phyloP scores from a whole-genome alignment of 306 rosid genomes.

The Mimosa pudica region DNA sequence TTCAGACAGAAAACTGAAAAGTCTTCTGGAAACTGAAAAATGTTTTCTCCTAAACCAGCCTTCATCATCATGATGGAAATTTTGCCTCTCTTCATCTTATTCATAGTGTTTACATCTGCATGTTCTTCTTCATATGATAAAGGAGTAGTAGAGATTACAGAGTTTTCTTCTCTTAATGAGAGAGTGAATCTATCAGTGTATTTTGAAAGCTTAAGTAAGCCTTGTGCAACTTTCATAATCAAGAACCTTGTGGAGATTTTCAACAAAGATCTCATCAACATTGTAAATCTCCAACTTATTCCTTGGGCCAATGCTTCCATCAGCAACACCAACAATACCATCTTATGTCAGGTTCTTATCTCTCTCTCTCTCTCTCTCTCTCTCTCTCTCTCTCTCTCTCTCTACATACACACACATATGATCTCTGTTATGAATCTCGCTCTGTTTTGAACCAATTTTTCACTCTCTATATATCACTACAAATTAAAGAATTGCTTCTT shows the following conservation, averaged over 20 bases:
- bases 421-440: not conserved
- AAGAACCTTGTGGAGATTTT: slow-evolving; percentile 48
- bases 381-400: not conserved
- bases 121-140: slow-evolving; percentile 23
- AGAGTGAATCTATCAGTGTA: slow-evolving; percentile 59
- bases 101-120: slow-evolving; percentile 28
- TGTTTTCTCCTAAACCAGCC: slow-evolving; percentile 30
- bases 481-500: not conserved
- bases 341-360: slow-evolving; percentile 52
- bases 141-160: not conserved
- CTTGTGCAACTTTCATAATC: slow-evolving; percentile 48
- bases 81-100: slow-evolving; percentile 15
- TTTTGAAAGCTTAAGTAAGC: slow-evolving; percentile 43
- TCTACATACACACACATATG: no score
- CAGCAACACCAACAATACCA: slow-evolving; percentile 36
- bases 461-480: not conserved
- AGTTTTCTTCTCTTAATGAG: slow-evolving; percentile 18
- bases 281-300: slow-evolving; percentile 52
- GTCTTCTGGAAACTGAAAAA: slow-evolving; percentile 27
- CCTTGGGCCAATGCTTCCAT: slow-evolving; percentile 50
- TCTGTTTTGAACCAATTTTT: not conserved
- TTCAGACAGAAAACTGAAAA: not conserved
- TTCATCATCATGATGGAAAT: slow-evolving; percentile 18
- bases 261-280: slow-evolving; percentile 41
- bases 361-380: not conserved